Evolutionary conservation across 495 filamentous ascomycete species (phyloP).

Genomic region (Chaetomidium leptoderma): DNA sequence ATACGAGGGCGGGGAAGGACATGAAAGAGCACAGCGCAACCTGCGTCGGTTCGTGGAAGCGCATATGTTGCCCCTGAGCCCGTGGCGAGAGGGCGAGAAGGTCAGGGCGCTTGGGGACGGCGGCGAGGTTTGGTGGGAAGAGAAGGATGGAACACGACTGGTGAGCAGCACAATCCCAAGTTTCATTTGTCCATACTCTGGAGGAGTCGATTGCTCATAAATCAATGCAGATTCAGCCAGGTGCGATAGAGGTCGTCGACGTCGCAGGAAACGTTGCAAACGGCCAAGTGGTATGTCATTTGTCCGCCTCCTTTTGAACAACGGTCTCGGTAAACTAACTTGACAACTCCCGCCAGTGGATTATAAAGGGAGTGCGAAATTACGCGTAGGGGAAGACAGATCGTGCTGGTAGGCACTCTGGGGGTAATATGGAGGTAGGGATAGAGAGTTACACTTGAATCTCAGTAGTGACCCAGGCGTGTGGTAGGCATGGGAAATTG

Average conservation of each 20-base stretch:
- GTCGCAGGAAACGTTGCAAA: constrained; percentile 72
- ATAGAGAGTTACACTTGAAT: too few species aligned
- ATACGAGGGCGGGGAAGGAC: constrained; percentile 74
- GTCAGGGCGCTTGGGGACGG: constrained; percentile 60
- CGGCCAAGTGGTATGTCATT: constrained; percentile 61
- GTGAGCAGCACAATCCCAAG: constrained; percentile 51
- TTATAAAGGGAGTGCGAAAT: constrained; percentile 63
- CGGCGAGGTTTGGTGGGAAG: constrained; percentile 76
- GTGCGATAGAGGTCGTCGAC: constrained; percentile 65
- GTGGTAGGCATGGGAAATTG: too few species aligned
- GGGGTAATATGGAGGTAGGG: too few species aligned
- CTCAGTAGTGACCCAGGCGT: too few species aligned
- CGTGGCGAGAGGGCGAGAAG: constrained; percentile 76
- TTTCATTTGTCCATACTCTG: not conserved
- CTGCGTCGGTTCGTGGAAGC: constrained; percentile 80
- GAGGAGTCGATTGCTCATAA: constrained; percentile 3
- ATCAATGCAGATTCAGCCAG: constrained; percentile 67
- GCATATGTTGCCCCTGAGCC: constrained; percentile 71
- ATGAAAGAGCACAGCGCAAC: constrained; percentile 75
- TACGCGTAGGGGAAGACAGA: constrained; percentile 38
- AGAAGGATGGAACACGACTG: constrained; percentile 61
- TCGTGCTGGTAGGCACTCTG: not conserved
- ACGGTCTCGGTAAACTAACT: constrained; percentile 2
- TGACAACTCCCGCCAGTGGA: constrained; percentile 44
- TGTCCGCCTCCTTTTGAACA: not conserved